phyloP scores from a whole-genome alignment of 2,329 filamentous ascomycete species.

The Fusarium concolor region DNA sequence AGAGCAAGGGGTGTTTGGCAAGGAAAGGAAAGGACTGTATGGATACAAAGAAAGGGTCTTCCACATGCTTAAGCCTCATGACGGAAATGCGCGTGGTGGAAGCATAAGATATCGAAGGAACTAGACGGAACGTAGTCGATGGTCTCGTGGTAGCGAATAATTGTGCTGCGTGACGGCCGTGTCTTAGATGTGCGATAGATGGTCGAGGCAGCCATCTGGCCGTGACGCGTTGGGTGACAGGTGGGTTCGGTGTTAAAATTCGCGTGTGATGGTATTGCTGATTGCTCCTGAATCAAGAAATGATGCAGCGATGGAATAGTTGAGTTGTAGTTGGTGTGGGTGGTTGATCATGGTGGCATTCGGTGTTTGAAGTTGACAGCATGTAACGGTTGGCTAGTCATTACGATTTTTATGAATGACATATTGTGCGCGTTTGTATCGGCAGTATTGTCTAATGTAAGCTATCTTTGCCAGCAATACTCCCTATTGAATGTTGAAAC shows the following conservation, averaged over 20 bases:
- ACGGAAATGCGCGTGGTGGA: slow-evolving; percentile 39
- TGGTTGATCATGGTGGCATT: slow-evolving; percentile 30
- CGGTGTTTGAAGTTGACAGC: slow-evolving; percentile 18
- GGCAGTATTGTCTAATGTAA: background rate
- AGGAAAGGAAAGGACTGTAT: slow-evolving; percentile 1
- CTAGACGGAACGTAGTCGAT: slow-evolving; percentile 30
- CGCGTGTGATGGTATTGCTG: slow-evolving; percentile 26
- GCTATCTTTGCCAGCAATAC: slow-evolving; percentile 1
- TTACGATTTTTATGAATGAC: slow-evolving; percentile 3
- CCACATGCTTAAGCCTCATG: slow-evolving; percentile 37
- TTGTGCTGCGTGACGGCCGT: slow-evolving; percentile 42
- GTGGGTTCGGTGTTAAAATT: slow-evolving; percentile 30
- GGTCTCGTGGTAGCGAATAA: slow-evolving; percentile 44
- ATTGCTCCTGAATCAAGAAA: slow-evolving; percentile 30
- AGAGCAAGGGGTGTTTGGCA: slow-evolving; percentile 2
- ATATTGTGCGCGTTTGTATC: background rate
- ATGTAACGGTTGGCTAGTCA: slow-evolving; percentile 16
- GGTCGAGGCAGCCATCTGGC: slow-evolving; percentile 32
- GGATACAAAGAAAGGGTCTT: slow-evolving; percentile 12
- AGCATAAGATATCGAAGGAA: slow-evolving; percentile 27
- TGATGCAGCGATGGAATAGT: slow-evolving; percentile 38
- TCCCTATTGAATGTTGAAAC: slow-evolving; percentile 7
- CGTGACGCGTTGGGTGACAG: slow-evolving; percentile 30
- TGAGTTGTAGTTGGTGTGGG: slow-evolving; percentile 39
- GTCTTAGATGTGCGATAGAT: slow-evolving; percentile 42